Base-by-base conservation (phyloP, 108 stramenopile species). In the Pinguiococcus pyrenoidosus region DNA sequence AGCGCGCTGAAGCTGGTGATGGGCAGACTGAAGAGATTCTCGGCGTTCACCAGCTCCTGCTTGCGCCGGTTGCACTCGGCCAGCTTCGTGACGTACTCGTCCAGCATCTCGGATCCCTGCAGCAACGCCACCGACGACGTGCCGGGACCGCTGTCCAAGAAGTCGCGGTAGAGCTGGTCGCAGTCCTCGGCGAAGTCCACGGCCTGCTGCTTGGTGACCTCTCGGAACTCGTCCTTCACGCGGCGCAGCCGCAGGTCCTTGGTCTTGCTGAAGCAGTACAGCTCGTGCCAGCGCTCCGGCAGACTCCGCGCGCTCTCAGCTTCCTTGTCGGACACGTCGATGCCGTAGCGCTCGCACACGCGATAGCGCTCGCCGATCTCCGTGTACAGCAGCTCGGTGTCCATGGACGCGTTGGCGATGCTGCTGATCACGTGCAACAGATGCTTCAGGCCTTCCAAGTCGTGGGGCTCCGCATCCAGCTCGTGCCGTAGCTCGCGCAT, bases 21-120 rank as follows among this genome's bases (percentile, higher is more conserved):
- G 29, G 61, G 52, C 30, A 79, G 52, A 16, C 60, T 71, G 53
- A 79, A 79, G 23, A 79, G 65, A n/a, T 56, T 56, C 68, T 79
- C 63, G 1, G 78, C 78, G 36, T 77, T 75, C 24, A 67, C 51
- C 42, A 77, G 59, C 33, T 75, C 64, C 24, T 35, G 14, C 37
- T 54, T 46, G 21, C 22, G 43, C 24, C 13, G 16, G 37, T 51
- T 28, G 55, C 50, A 29, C 22, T 32, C 29, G 4, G 30, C 46
- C 18, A 77, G 34, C 21, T 34, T 48, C 10, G 33, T 21, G 23
- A 24, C 25, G 33, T 62, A 73, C 39, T 72, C 60, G 27, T 36
- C 56, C 12, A 77, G 26, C 18, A 77, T 42, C 46, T 66, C 58
- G n/a, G 67, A 63, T 25, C 78, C 78, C 26, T 69, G 74, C 22